Base-by-base conservation (phyloP, 129 eudicot genomes). In the Arctium minus region DNA sequence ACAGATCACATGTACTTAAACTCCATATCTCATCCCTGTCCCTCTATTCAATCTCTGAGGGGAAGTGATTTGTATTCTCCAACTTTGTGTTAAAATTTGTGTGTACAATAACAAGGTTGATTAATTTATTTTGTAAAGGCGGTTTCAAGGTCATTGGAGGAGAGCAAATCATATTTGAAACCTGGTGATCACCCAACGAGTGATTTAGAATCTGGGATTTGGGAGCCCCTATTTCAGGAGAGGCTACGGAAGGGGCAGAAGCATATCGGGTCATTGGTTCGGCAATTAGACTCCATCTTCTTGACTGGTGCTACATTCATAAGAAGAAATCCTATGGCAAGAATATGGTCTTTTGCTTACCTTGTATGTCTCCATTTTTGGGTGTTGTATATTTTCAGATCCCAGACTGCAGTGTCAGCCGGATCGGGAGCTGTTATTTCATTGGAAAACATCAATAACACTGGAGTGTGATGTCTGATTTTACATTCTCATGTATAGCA, bases 291-390 rank as follows among this genome's bases (percentile, higher is more conserved):
- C 83, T 86, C 92, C 2, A 87, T 92, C 53, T 95, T 88, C 71
- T 88, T 82, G 13, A 88, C 93, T 13, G 97, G 97, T 12, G 87
- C 88, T 3, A 53, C 91, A 13, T 91, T 92, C 70, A 82, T 94
- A n/a, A 86, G 92, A 78, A 82, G 97, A 74, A 95, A 92, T 75
- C 91, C 97, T 13, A 85, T 87, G 13, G 97, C 92, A 77, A 92
- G 88, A 71, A 71, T 83, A 8, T 95, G 94, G 94, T 88, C 94
- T 32, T 11, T 87, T 37, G 83, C 88, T 15, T 95, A 95, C 88
- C 81, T 95, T 13, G 89, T 86, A 40, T 92, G 92, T 83, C 97
- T 95, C 76, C 98, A 95, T 80, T 74, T 95, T 4, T 95, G 98
- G 98, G 98, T 92, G 74, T 53, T 92, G 80, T 95, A 95, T 81